Percentiles rank a stretch among this genome's conserved stretches.
These are phyloP conservation scores for Globisporangium paroecandrum DNA, from an alignment of 352 stramenopile genomes.

Conservation along the genomic window DNA sequence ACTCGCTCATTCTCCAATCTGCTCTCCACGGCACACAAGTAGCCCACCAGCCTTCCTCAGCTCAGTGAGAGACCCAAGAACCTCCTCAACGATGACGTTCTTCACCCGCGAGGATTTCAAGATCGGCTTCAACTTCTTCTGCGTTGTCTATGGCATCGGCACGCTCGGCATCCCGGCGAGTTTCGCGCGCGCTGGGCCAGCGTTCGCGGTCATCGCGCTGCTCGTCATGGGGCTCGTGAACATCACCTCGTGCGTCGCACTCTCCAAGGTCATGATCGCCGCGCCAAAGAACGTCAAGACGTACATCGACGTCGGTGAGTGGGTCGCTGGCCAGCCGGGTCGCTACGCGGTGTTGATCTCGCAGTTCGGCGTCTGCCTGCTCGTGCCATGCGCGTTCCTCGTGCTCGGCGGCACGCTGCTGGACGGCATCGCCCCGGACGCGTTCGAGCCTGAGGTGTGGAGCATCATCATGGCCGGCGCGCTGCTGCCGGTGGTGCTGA, in stretches of 20 bases:
- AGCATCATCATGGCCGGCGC: constrained; percentile 57
- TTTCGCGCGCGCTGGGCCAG: constrained; percentile 49
- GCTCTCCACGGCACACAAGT: constrained; percentile 5
- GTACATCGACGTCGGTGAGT: constrained; percentile 62
- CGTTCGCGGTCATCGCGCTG: constrained; percentile 42
- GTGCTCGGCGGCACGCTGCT: constrained; percentile 61
- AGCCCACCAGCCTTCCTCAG: neutral
- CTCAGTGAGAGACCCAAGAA: neutral
- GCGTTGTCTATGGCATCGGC: constrained; percentile 62
- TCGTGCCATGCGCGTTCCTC: constrained; percentile 54
- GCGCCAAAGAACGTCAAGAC: constrained; percentile 57
- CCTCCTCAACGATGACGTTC: constrained; percentile 33
- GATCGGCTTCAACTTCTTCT: constrained; percentile 64
- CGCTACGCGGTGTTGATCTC: constrained; percentile 53
- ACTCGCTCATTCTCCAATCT: constrained; percentile 10
- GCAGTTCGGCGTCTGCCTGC: constrained; percentile 53
- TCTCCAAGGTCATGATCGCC: constrained; percentile 59
- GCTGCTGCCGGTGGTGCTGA: constrained; percentile 51
- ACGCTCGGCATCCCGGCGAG: constrained; percentile 61
- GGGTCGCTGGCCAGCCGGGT: constrained; percentile 38
- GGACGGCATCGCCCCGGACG: constrained; percentile 45
- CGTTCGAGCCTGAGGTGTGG: constrained; percentile 48
- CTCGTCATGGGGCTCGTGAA: constrained; percentile 64
- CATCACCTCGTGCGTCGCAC: constrained; percentile 50
- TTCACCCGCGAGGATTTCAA: constrained; percentile 66